Conservation (phyloP, 768 basidiomycete genomes). For the Lyophyllum shimeji region DNA sequence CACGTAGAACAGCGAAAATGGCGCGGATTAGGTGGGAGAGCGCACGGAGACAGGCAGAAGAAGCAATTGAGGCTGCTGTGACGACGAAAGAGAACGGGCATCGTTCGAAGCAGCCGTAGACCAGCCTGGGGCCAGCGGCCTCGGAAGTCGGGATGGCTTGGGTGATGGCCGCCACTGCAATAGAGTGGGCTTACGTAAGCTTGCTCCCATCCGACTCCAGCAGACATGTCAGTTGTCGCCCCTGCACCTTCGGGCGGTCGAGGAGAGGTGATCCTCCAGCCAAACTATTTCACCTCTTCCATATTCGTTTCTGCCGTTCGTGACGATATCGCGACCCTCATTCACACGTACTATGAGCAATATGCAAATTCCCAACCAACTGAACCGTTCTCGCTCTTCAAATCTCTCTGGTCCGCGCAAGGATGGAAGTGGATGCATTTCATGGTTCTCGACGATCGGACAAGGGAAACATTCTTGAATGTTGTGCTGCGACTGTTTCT, state of each 20-base stretch:
- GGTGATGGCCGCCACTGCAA: too few species aligned
- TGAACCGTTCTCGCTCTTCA: conserved; percentile 71
- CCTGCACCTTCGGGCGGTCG: conserved; percentile 58
- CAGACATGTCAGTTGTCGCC: conserved; percentile 39
- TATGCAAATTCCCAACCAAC: conserved; percentile 33
- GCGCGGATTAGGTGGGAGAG: conserved; percentile 45
- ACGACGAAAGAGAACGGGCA: conserved; percentile 53
- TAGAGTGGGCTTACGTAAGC: conserved; percentile 3
- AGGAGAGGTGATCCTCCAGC: conserved; percentile 67
- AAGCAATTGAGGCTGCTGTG: conserved; percentile 57
- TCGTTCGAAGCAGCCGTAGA: conserved; percentile 13
- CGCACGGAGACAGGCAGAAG: conserved; percentile 59
- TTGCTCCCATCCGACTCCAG: conserved; percentile 23
- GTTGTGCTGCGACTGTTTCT: conserved; percentile 63
- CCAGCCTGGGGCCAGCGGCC: background rate
- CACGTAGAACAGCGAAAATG: conserved; percentile 70
- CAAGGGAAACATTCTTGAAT: conserved; percentile 62
- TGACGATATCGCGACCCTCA: conserved; percentile 58
- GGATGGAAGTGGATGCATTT: conserved; percentile 81
- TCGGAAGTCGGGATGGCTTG: too few species aligned
- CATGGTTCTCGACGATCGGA: conserved; percentile 65
- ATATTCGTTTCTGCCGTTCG: conserved; percentile 65
- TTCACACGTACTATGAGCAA: conserved; percentile 50
- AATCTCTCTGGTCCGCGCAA: conserved; percentile 59
- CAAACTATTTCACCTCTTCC: conserved; percentile 77